Base-by-base conservation (phyloP, 2,329 filamentous ascomycete species). In the Lachnellula suecica region DNA sequence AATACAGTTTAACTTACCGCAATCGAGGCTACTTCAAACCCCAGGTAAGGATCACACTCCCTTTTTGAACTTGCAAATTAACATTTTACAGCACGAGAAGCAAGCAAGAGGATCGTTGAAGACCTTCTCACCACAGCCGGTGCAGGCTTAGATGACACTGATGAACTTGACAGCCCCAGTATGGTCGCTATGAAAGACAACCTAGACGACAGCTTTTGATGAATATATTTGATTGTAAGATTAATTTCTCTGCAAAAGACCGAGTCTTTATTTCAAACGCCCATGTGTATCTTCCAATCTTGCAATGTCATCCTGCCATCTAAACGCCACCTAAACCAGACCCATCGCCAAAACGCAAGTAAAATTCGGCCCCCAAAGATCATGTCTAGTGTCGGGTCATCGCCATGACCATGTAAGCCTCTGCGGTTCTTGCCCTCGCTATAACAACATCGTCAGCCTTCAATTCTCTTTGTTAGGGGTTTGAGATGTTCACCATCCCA, bases 1-100 rank as follows among this genome's bases (percentile, higher is more conserved):
- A 10, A 92, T 95, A 54, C 88, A 92, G 65, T 95, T 95, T 69
- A 86, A 88, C 41, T 72, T 95, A 44, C 88, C 88, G 46, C 87
- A 87, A 48, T 88, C 85, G 37, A 85, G 88, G 66, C 72, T 95
- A 20, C 70, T 93, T 68, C 89, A 92, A 68, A 95, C 90, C 44
- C 90, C 89, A 57, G 86, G 85, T 88, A 72, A 67, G 82, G 66
- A 41, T 19, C 2, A 10, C 17, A 31, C 23, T 17, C 13, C 4
- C 2, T 15, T 23, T 42, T 13, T 24, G 38, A n/a, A 10, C 19
- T 31, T 37, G 2, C 15, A 15, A 29, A 25, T 51, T 64, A 47
- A 59, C 37, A 24, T 13, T n/a, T 8, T 5, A 51, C 44, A 86
- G 89, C 90, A 25, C 82, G 87, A 50, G 89, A 94, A 70, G 90